Base-by-base conservation (phyloP, 164 flowering plant genomes). In the Chimonanthus praecox region DNA sequence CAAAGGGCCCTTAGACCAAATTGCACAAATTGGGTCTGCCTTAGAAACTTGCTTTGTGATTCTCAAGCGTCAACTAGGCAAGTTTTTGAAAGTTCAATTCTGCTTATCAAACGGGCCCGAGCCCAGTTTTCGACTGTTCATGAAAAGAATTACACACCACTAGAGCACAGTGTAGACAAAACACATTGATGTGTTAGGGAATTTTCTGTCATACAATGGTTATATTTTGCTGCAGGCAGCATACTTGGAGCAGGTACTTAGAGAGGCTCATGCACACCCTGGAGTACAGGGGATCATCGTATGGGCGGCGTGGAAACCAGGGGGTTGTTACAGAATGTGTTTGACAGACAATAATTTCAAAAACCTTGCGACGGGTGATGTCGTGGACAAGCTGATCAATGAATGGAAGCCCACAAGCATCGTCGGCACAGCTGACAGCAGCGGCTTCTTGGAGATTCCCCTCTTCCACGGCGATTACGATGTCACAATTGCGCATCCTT, bases 401-500 rank as follows among this genome's bases (percentile, higher is more conserved):
- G 89, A 83, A 73, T 87, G 86, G 92, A 74, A 64, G 1, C 67
- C 44, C 0, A n/a, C 3, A 4, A 51, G 21, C 18, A 4, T 76
- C 7, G 66, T 5, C 4, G 90, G 80, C 46, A 74, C 66, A 3
- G 81, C 92, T 0, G 87, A 85, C 48, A 33, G 70, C 4, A 60
- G 84, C 16, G 94, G 96, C 0, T 58, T 74, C 67, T 84, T 85
- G 11, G 86, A 91, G 71, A 71, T 72, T 7, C 70, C 84, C 1
- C 85, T 93, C 48, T 82, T 78, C 64, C 88, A 90, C 73, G 97
- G 97, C 70, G 89, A 87, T n/a, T 92, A 89, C 45, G 78, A 85
- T 21, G 82, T 83, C 47, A 74, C 62, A 7, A 46, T 87, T 21
- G 44, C 20, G n/a, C 83, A 85, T 58, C 83, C 86, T 0, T 44